Evolutionary conservation across 495 filamentous ascomycete genomes (phyloP), one percentile per base, ranked within the genome.

Genomic region (Pseudotulostoma volvatum): DNA sequence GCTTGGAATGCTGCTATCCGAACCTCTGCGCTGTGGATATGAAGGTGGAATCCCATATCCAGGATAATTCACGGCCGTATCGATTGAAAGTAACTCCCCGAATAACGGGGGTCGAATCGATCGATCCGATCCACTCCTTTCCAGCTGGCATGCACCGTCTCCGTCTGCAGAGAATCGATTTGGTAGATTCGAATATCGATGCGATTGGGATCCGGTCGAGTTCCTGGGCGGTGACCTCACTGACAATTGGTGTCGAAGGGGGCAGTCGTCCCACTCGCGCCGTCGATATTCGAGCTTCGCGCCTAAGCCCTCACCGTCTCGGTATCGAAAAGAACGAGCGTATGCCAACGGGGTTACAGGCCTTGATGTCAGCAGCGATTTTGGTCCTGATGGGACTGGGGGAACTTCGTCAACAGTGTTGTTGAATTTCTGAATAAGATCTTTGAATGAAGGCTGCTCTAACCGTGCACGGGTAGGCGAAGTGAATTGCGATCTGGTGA

Each of bases 401-500:
- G 70, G 59, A 28, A 71, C 54, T 38, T 71, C 60, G 47, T 76
- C 70, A 18, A 59, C 50, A 34, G 56, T 67, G 34, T 70, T 67
- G 48, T 79, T 73, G 54, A 79, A 77, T 20, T 63, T 68, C 51
- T 72, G 69, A 33, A 77, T 61, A 15, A 79, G 64, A 32, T 77
- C 68, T 55, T 70, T 73, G 50, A 77, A 73, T 9, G 69, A 68
- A 3, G 70, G 55, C 45, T 72, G 61, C 38, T 63, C 54, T 18
- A 58, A 42, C 31, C 58, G 56, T 21, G 48, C 40, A 14, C 49
- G 42, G 9, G 48, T 50, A 8, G 57, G 39, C 7, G 51, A 23
- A 18, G 51, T 16, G 18, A 54, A 47, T 15, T 43, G 49, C 25
- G 42, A 35, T 9, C 52, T 53, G 30, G 48, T 18, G 16, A 38